Base-by-base conservation (phyloP, 805 yeast genomes). In the Candida maris region DNA sequence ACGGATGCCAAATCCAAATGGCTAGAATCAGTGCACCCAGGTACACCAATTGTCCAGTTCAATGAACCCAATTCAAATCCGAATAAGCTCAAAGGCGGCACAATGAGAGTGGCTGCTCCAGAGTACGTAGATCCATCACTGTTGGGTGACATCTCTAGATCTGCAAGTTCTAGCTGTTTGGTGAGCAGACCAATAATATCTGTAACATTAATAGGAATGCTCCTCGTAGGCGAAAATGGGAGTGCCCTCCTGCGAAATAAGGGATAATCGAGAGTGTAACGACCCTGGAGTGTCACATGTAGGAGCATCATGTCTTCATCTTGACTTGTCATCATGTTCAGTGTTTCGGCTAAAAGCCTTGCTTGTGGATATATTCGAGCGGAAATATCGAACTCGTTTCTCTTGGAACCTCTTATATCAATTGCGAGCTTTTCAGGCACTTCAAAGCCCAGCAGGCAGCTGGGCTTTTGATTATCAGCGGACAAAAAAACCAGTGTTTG, bases 1-100 rank as follows among this genome's bases (percentile, higher is more conserved):
- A 35, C 9, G 9, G 25, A 8, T 7, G 33, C 30, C 5, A 42
- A 9, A 14, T 13, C 10, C 12, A 33, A 13, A 8, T 27, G 23
- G 4, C 27, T 19, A 3, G 15, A 13, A 14, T 7, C 13, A 3
- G 21, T 5, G 19, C 49, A 45, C n/a, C 39, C 45, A 10, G 38
- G 31, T 4, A 40, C 8, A 8, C 21, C 19, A 8, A 45, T 16
- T 10, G 26, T 29, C 46, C 45, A 45, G 5, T 32, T 9, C 5
- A 41, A 22, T 15, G 35, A n/a, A 8, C 27, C 18, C 10, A 44
- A 3, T 4, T 32, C 19, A 8, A 40, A 4, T 7, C 20, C 19
- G 4, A 40, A 4, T 13, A 25, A 30, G 13, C 20, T 22, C 13
- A 32, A 14, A 7, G 37, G 5, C 2, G 27, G 20, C 6, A 32